A percentile compares a stretch with the other conserved stretches of the same genome.
Conservation (phyloP, 805 yeast genomes). For the Wickerhamomyces bovis region DNA sequence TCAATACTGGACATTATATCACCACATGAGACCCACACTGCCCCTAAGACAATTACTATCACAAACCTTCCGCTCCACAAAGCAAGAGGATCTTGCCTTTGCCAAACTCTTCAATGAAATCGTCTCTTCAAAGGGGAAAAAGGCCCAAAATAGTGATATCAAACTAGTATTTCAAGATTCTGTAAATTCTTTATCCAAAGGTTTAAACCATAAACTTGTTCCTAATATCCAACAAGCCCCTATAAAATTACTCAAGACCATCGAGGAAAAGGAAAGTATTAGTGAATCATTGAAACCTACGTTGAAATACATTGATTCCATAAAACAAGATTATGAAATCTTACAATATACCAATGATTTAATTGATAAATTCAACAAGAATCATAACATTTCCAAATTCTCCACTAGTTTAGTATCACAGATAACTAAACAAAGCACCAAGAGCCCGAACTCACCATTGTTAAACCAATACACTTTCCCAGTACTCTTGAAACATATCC, state of each 20-base stretch:
- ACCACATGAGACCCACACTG: constrained; percentile 1
- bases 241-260: background rate
- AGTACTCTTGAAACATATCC: background rate
- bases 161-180: constrained; percentile 5
- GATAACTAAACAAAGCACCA: background rate
- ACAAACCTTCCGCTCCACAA: background rate
- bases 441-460: background rate
- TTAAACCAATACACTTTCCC: constrained; percentile 3
- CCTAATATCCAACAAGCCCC: background rate
- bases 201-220: background rate
- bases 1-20: too few relatives aligned
- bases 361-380: background rate
- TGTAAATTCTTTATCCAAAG: background rate
- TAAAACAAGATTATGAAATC: background rate
- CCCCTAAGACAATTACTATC: background rate
- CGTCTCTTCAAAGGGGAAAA: background rate
- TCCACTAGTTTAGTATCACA: background rate
- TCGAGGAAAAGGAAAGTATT: constrained; percentile 4
- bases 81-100: constrained; percentile 4
- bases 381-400: background rate
- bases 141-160: background rate
- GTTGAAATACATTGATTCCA: background rate
- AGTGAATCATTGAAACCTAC: background rate
- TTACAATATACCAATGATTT: background rate
- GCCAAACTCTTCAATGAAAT: constrained; percentile 1